phyloP scores from a whole-genome alignment of 2,329 filamentous ascomycete genomes.

The Epichloe brachyelytri region DNA sequence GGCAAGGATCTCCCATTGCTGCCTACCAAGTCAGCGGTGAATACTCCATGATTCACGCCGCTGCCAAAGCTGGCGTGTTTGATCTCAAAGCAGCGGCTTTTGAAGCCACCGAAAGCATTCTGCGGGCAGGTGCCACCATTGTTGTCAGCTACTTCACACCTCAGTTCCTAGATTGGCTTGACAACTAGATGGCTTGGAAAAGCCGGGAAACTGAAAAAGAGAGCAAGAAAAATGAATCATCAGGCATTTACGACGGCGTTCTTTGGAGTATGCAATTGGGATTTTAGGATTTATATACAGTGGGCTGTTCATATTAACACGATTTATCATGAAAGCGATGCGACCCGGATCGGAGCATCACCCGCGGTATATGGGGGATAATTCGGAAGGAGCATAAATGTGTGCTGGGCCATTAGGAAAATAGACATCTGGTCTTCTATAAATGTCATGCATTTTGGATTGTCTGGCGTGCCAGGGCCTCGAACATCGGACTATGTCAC shows the following conservation, averaged over 20 bases:
- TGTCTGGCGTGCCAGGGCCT: not conserved
- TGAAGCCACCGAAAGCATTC: slow-evolving; percentile 84
- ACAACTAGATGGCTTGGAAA: slow-evolving; percentile 26
- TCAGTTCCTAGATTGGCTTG: slow-evolving; percentile 57
- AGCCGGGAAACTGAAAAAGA: not conserved
- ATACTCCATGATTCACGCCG: slow-evolving; percentile 95
- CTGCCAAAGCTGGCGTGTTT: slow-evolving; percentile 90
- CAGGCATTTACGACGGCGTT: not conserved
- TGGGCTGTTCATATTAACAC: not conserved
- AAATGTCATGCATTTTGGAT: not conserved
- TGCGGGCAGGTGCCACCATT: slow-evolving; percentile 86
- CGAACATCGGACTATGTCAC: not conserved
- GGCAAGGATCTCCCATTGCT: slow-evolving; percentile 79
- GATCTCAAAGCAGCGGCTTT: slow-evolving; percentile 91
- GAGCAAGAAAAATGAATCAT: not conserved
- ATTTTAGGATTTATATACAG: not conserved
- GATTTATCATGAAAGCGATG: not conserved
- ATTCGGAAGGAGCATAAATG: not conserved
- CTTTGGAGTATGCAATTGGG: not conserved
- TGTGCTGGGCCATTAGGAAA: no score
- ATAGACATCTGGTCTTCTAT: no score
- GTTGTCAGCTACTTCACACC: slow-evolving; percentile 92
- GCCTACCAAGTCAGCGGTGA: slow-evolving; percentile 97
- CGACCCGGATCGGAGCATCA: not conserved
- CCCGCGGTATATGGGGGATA: not conserved